Base-by-base conservation (phyloP, 1,284 basidiomycete genomes). In the Boletus albobrunnescens region DNA sequence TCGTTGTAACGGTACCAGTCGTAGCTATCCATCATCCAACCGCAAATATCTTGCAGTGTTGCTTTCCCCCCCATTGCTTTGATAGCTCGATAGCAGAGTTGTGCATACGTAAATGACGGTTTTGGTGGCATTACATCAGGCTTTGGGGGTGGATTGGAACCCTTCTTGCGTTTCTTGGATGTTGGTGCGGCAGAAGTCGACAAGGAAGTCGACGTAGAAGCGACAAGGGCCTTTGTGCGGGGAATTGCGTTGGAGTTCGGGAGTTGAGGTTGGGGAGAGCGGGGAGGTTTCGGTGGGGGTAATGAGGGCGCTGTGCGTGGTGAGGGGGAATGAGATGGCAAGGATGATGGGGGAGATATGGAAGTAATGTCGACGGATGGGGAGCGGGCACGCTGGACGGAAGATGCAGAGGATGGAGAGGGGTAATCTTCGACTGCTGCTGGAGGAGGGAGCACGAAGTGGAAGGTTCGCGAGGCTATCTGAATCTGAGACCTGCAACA, bases 401-500 rank as follows among this genome's bases (percentile, higher is more conserved):
- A 86, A 23, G 73, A 71, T 48, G 78, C 75, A 1, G 87, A 86
- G 49, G 82, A 87, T 1, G 84, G 85, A 10, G 85, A 85, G 11
- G 84, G 82, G 6, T 84, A 82, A 62, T 87, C 85, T 60, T 86
- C 84, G 40, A 82, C 81, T 7, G 77, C 75, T 40, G 80, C 77
- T 12, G 84, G 81, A 0, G 78, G 73, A 23, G 93, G 94, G 10
- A 97, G 82, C 45, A 96, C 84, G 68, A 98, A 99, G 65, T 94
- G 89, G 71, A 99, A 99, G 42, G 92, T 94, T 46, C 95, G 87
- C 37, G 95, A 95, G 26, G 95, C 93, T 60, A 99, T 99, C 72
- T 98, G 96, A 57, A 99, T 95, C 70, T 94, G 92, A 46, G 96
- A 95, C 63, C 95, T 97, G 63, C 10, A 41, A 46, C 24, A 44